Percentiles rank a stretch among this genome's conserved stretches.
These are phyloP conservation scores for Wickerhamomyces alni DNA, from an alignment of 805 yeast species.

Conservation along the genomic window DNA sequence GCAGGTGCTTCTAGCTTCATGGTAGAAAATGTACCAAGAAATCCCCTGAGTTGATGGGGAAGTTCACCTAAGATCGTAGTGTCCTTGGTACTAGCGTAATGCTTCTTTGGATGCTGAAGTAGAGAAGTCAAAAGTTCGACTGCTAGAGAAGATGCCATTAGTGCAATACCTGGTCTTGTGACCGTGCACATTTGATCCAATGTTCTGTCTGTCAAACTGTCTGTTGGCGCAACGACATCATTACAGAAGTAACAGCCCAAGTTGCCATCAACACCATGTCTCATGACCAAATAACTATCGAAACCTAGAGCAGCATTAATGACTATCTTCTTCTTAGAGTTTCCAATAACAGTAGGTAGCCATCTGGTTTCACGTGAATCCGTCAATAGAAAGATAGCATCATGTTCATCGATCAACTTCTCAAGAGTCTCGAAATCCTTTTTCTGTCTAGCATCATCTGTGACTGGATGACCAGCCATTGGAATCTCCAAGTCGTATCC, in stretches of 20 bases:
- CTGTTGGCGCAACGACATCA: slow-evolving; percentile 91
- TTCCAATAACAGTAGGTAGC: slow-evolving; percentile 88
- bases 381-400: slow-evolving; percentile 74
- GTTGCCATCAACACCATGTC: slow-evolving; percentile 58
- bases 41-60: slow-evolving; percentile 93
- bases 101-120: slow-evolving; percentile 56
- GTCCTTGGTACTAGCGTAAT: slow-evolving; percentile 24
- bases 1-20: slow-evolving; percentile 65
- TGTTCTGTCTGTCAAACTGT: slow-evolving; percentile 80
- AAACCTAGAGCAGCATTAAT: slow-evolving; percentile 94
- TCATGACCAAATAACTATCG: slow-evolving; percentile 88
- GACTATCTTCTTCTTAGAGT: slow-evolving; percentile 62
- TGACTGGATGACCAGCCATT: slow-evolving; percentile 90
- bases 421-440: slow-evolving; percentile 47
- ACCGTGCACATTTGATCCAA: slow-evolving; percentile 99
- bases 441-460: slow-evolving; percentile 44
- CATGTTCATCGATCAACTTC: slow-evolving; percentile 57
- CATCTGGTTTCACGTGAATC: slow-evolving; percentile 96
- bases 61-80: slow-evolving; percentile 54
- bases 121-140: slow-evolving; percentile 76
- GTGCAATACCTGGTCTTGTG: slow-evolving; percentile 93
- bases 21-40: slow-evolving; percentile 57
- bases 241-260: slow-evolving; percentile 95
- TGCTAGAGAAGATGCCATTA: slow-evolving; percentile 79
- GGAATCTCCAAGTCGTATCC: slow-evolving; percentile 78